A percentile compares a stretch with the other conserved stretches of the same genome.
Conservation (phyloP, 106 monocot species). For the Dioscorea zingiberensis region DNA sequence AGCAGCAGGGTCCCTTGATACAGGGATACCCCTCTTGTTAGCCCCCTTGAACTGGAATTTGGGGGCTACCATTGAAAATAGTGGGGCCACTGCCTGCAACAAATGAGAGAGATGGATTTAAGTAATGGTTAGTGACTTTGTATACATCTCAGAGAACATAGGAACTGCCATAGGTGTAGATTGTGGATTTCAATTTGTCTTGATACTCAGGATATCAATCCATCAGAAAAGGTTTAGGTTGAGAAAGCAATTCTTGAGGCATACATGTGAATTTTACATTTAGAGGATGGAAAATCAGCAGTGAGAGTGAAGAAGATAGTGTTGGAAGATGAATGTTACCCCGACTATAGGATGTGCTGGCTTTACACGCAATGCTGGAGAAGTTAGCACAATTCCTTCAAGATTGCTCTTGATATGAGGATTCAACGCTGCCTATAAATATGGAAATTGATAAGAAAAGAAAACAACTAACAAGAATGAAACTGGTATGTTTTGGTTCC, state of each 20-base stretch:
- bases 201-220: no score
- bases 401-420: constrained; percentile 47
- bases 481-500: no score
- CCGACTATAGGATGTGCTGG: constrained; percentile 95
- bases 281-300: no score
- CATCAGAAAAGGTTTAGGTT: no score
- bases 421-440: constrained; percentile 69
- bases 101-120: background rate
- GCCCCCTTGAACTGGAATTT: constrained; percentile 79
- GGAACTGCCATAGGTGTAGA: no score
- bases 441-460: no score
- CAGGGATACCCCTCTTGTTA: constrained; percentile 78
- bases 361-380: constrained; percentile 93
- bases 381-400: constrained; percentile 88
- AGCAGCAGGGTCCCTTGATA: constrained; percentile 83
- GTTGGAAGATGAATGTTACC: constrained; percentile 33
- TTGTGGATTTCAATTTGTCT: no score
- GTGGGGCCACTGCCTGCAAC: constrained; percentile 72
- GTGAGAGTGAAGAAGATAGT: no score
- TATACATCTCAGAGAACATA: no score
- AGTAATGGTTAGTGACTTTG: background rate
- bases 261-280: no score
- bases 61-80: constrained; percentile 66
- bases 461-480: no score
- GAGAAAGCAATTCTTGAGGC: no score